Base-by-base conservation (phyloP, 257 asterid species). In the Verbena officinalis region DNA sequence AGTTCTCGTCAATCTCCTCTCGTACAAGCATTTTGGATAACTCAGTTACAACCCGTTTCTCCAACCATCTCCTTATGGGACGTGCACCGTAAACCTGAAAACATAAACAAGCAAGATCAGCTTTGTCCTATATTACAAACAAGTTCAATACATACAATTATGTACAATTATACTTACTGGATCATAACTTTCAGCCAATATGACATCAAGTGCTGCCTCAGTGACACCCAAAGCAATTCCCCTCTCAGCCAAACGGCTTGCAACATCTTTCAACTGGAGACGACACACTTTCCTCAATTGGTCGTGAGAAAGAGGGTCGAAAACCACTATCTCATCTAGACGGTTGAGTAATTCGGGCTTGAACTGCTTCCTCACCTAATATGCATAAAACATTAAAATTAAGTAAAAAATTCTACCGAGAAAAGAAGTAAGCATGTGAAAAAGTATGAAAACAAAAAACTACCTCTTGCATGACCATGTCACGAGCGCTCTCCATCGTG, bases 31-130 rank as follows among this genome's bases (percentile, higher is more conserved):
- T 93, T 62, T 87, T 93, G 0, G 99, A 90, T 9, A 90, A 39
- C 81, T 90, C 94, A 0, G 96, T 93, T 34, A 93, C 98, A 21
- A 93, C 96, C 69, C 76, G 75, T 42, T 80, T 93, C 88, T 93
- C 97, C 73, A 93, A 69, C 99, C 99, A 93, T 50, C 99, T 83
- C 46, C 99, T 72, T 22, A 93, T 93, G 0, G 96, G 97, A 0
- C 97, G 80, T 1, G 97, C 99, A 21, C 99, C 99, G 5, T 86
- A 93, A 0, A 82, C 86, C 96, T 88, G 59, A 11, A 38, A 55
- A 12, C 0, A 52, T 2, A 0, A 43, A 40, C 0, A 19, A 39
- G 13, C 15, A 12, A 0, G 30, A 30, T 71, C 21, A 76, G 54
- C 55, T 2, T 4, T 4, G 0, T 10, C 2, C 17, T 0, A 10